A percentile compares a stretch with the other conserved stretches of the same genome.
phyloP scores from a whole-genome alignment of 768 basidiomycete genomes.

The Lactarius quietus region DNA sequence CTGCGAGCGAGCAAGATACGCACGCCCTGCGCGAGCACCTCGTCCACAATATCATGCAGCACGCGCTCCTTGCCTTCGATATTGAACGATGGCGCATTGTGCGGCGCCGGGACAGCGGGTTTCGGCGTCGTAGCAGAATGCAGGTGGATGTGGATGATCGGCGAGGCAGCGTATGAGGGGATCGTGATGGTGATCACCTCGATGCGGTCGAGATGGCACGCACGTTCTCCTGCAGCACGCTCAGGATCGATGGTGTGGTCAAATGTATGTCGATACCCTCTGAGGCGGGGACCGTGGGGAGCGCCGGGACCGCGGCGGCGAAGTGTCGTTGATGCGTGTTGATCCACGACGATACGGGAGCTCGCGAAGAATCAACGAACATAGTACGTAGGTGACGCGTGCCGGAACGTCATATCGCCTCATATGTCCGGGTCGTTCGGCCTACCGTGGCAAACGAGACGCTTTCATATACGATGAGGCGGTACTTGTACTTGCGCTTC shows the following conservation, averaged over 20 bases:
- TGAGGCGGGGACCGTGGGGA: background rate
- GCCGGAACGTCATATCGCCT: slow-evolving; percentile 57
- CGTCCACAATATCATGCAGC: slow-evolving; percentile 91
- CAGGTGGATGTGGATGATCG: slow-evolving; percentile 85
- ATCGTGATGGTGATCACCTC: slow-evolving; percentile 80
- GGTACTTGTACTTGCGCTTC: slow-evolving; percentile 93
- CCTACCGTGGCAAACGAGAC: slow-evolving; percentile 93
- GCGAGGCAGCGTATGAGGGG: slow-evolving; percentile 81
- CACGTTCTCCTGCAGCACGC: slow-evolving; percentile 31
- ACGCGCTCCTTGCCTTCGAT: slow-evolving; percentile 68
- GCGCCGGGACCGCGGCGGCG: too few relatives aligned
- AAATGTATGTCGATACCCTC: background rate
- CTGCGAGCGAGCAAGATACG: slow-evolving; percentile 82
- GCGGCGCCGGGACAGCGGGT: slow-evolving; percentile 43
- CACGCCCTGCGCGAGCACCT: slow-evolving; percentile 75
- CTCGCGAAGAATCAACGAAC: background rate
- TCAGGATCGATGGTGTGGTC: slow-evolving; percentile 34
- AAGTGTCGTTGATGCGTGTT: too few relatives aligned
- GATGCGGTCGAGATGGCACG: slow-evolving; percentile 63
- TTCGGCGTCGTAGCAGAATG: slow-evolving; percentile 43
- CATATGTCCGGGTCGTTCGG: slow-evolving; percentile 88
- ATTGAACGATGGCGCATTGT: slow-evolving; percentile 50
- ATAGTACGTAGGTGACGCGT: background rate
- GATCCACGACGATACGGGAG: background rate
- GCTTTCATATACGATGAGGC: slow-evolving; percentile 90